phyloP scores from a whole-genome alignment of 345 rosid genomes.

The Melaleuca alternifolia region DNA sequence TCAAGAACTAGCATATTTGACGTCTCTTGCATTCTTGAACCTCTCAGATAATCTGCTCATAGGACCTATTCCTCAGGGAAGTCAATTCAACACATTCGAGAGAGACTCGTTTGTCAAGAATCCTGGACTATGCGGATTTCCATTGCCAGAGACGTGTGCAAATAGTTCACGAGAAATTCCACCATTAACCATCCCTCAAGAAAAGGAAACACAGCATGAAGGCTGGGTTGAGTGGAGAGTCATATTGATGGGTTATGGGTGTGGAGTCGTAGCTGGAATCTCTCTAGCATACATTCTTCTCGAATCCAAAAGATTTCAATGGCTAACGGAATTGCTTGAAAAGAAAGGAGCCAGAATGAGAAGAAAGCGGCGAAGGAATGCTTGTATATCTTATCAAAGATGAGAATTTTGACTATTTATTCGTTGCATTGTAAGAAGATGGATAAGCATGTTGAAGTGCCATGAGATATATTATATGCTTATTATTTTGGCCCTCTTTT shows the following conservation, averaged over 20 bases:
- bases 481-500: background rate
- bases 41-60: too few species aligned
- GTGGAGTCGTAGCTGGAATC: conserved; percentile 2
- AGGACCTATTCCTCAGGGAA: background rate
- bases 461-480: background rate
- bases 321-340: conserved; percentile 20
- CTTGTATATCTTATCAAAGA: background rate
- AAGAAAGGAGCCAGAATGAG: conserved; percentile 40
- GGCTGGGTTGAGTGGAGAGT: conserved; percentile 1
- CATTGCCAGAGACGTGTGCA: background rate
- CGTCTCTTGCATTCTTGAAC: too few species aligned
- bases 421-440: too few species aligned
- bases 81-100: background rate
- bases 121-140: conserved; percentile 6
- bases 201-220: background rate
- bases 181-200: background rate
- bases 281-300: background rate
- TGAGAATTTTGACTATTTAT: too few species aligned
- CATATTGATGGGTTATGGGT: conserved; percentile 2
- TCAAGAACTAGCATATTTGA: too few species aligned
- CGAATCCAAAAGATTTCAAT: background rate
- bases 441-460: background rate
- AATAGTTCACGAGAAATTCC: background rate
- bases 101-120: background rate
- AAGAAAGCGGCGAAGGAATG: conserved; percentile 13